phyloP scores from a whole-genome alignment of 2,329 filamentous ascomycete species.

The Alternaria panax region DNA sequence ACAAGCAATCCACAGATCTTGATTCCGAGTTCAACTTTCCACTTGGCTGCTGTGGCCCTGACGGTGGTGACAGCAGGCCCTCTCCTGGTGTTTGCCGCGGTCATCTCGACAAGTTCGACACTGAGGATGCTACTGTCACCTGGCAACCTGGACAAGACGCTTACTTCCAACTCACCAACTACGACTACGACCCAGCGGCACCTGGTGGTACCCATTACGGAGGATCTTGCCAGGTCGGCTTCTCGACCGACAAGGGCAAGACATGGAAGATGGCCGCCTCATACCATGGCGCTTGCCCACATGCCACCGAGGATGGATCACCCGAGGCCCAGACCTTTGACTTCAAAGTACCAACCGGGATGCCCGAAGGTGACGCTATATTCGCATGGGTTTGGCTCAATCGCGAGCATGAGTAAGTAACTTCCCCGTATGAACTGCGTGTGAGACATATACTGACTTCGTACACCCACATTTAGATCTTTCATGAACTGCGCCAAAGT shows the following conservation, averaged over 20 bases:
- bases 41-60: constrained; percentile 55
- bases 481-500: constrained; percentile 57
- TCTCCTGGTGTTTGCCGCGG: constrained; percentile 53
- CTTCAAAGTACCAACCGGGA: constrained; percentile 55
- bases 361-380: constrained; percentile 52
- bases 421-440: background rate
- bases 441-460: background rate
- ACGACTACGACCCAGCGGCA: constrained; percentile 41
- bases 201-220: constrained; percentile 55
- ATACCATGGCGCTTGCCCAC: constrained; percentile 59
- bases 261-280: constrained; percentile 56
- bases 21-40: constrained; percentile 52
- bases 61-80: constrained; percentile 43
- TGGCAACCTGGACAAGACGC: constrained; percentile 55
- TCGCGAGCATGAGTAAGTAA: constrained; percentile 54
- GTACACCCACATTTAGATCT: constrained; percentile 24
- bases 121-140: constrained; percentile 52
- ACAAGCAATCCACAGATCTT: constrained; percentile 33
- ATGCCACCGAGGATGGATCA: constrained; percentile 48
- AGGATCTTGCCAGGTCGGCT: constrained; percentile 57
- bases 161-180: constrained; percentile 48
- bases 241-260: constrained; percentile 53
- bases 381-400: constrained; percentile 60
- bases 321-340: constrained; percentile 54
- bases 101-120: constrained; percentile 55